Percentiles rank a stretch among this genome's conserved stretches.
These are phyloP conservation scores for Leptographium galeiforme DNA, from an alignment of 2,329 filamentous ascomycete genomes.

Conservation along the genomic window DNA sequence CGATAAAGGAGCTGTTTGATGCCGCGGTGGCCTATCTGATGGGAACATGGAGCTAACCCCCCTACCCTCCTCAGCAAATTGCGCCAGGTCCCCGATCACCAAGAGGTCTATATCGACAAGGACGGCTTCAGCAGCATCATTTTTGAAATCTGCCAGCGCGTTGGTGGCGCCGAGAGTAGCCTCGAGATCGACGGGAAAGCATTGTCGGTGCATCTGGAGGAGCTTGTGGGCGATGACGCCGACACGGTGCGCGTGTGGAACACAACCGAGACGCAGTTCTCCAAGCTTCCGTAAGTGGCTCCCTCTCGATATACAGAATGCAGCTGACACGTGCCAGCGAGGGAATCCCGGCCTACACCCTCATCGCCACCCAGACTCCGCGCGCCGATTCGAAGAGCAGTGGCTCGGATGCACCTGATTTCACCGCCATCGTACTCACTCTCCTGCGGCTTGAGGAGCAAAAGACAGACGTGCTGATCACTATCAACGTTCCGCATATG, in stretches of 20 bases:
- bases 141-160: slow-evolving; percentile 78
- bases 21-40: not conserved
- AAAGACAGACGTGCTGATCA: slow-evolving; percentile 69
- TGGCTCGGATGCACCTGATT: slow-evolving; percentile 35
- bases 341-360: slow-evolving; percentile 49
- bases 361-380: slow-evolving; percentile 53
- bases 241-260: slow-evolving; percentile 55
- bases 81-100: slow-evolving; percentile 69
- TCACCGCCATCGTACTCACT: slow-evolving; percentile 64
- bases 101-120: slow-evolving; percentile 82
- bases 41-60: not conserved
- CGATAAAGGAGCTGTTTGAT: not conserved
- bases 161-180: slow-evolving; percentile 39
- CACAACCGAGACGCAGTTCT: slow-evolving; percentile 46
- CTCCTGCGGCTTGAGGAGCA: slow-evolving; percentile 64
- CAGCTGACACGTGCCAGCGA: slow-evolving; percentile 18
- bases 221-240: slow-evolving; percentile 51
- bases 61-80: slow-evolving; percentile 39
- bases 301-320: not conserved
- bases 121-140: slow-evolving; percentile 78
- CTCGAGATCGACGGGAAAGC: slow-evolving; percentile 57
- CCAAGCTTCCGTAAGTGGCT: slow-evolving; percentile 19
- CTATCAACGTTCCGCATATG: slow-evolving; percentile 79
- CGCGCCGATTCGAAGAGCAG: slow-evolving; percentile 19
- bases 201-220: slow-evolving; percentile 53